Conservation (phyloP, 129 eudicot species). For the Mikania micrantha region DNA sequence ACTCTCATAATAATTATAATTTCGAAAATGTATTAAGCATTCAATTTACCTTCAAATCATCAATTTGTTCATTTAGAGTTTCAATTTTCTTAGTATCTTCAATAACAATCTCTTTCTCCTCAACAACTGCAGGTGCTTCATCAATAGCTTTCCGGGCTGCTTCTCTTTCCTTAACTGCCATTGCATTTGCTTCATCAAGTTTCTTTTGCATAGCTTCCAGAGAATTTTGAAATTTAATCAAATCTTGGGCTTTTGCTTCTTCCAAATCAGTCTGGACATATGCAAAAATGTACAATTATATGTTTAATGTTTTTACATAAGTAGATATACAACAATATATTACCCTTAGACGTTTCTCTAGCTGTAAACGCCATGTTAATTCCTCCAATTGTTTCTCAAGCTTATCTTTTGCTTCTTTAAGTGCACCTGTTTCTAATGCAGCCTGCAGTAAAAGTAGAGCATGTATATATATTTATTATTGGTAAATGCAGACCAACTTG, state of each 20-base stretch:
- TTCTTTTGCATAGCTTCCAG: conserved; percentile 61
- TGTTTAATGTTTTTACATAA: background rate
- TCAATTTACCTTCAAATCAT: conserved; percentile 53
- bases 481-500: background rate
- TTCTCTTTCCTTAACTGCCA: conserved; percentile 72
- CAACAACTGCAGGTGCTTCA: conserved; percentile 90
- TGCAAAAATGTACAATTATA: background rate
- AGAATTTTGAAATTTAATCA: conserved; percentile 53
- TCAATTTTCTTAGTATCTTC: conserved; percentile 85
- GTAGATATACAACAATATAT: conserved; percentile 9
- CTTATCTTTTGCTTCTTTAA: conserved; percentile 96
- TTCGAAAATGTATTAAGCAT: background rate
- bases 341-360: conserved; percentile 97
- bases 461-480: background rate
- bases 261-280: conserved; percentile 79
- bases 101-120: conserved; percentile 74
- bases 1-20: background rate
- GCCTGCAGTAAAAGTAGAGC: conserved; percentile 46
- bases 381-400: conserved; percentile 96
- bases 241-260: conserved; percentile 81
- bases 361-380: conserved; percentile 93
- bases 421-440: conserved; percentile 90
- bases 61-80: conserved; percentile 53
- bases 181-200: conserved; percentile 70
- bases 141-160: conserved; percentile 89